Base-by-base conservation (phyloP, 169 alveolate genomes). In the Plasmodium adleri region DNA sequence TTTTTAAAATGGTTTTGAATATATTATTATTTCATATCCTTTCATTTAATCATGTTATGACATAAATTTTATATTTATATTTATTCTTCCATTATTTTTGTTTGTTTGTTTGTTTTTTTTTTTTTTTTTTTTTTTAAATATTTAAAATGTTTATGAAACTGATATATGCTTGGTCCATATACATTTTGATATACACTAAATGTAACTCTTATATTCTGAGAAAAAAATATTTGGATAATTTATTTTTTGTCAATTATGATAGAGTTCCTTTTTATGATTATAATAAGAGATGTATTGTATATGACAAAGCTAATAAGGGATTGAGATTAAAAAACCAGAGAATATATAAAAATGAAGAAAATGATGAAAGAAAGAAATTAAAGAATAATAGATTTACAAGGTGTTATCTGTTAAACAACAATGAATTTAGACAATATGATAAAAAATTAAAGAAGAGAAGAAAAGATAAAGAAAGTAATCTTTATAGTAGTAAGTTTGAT, bases 151-250 rank as follows among this genome's bases (percentile, higher is more conserved):
- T 76, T 66, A 64, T 76, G 24, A 76, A 66, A 68, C 9, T 59
- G 6, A 12, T 56, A 15, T 15, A 15, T 56, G 15, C 22, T 56
- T 22, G 15, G n/a, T 10, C 22, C 6, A 56, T 56, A 56, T 15
- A 56, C 63, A 56, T 67, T 56, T 67, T 80, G 22, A 68, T 72
- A 39, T 67, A 63, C 45, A 80, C 59, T 67, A 80, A 68, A 66
- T 80, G 85, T 67, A 68, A 80, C 58, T 50, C 90, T 1, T 68
- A 67, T 56, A 47, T 67, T 80, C 22, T 80, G 45, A 80, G 59
- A 68, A 80, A 70, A 20, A 80, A 56, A 5, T 24, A 67, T 56
- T 54, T 80, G 28, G 66, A 67, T 54, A 80, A 80, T 49, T 58
- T 80, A 63, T 68, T 80, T 56, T 66, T 80, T 28, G 60, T 80